phyloP scores from a whole-genome alignment of 768 basidiomycete genomes.

The Filobasidium wieringae region DNA sequence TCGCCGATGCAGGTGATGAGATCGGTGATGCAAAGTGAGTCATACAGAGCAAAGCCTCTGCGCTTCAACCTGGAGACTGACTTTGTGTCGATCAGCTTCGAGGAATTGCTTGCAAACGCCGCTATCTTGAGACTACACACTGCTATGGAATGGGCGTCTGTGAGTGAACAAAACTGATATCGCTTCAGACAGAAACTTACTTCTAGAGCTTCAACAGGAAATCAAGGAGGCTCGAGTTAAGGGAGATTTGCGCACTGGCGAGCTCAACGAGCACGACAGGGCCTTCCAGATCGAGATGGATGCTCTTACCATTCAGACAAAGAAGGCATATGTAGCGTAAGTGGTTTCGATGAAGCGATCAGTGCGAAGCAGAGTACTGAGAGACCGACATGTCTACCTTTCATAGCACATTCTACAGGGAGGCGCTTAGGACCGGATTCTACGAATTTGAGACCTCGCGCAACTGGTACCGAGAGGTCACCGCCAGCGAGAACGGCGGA shows the following conservation, averaged over 20 bases:
- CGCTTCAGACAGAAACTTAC: neutral
- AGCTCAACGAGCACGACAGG: conserved; percentile 59
- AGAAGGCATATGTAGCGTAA: conserved; percentile 68
- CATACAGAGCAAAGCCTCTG: neutral
- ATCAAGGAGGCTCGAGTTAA: conserved; percentile 49
- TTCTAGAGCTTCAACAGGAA: conserved; percentile 47
- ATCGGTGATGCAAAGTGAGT: conserved; percentile 81
- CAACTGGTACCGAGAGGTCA: conserved; percentile 94
- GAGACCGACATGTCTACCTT: neutral
- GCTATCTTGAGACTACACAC: conserved; percentile 89
- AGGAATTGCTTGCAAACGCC: conserved; percentile 94
- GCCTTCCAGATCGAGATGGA: conserved; percentile 88
- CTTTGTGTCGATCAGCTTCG: conserved; percentile 47
- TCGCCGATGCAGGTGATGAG: conserved; percentile 95
- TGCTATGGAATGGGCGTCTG: conserved; percentile 81
- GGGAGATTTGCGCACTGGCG: conserved; percentile 59
- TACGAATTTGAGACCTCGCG: conserved; percentile 85
- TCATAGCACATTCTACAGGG: conserved; percentile 80
- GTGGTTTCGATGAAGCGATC: too few relatives aligned
- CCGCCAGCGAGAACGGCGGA: conserved; percentile 52
- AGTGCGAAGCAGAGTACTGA: neutral
- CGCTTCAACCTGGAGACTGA: conserved; percentile 4
- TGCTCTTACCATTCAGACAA: conserved; percentile 67
- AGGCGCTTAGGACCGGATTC: conserved; percentile 86
- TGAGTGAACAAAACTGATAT: conserved; percentile 29